These are phyloP conservation scores for Solanum bukasovii DNA, from an alignment of 257 asterid genomes.

Conservation along the genomic window DNA sequence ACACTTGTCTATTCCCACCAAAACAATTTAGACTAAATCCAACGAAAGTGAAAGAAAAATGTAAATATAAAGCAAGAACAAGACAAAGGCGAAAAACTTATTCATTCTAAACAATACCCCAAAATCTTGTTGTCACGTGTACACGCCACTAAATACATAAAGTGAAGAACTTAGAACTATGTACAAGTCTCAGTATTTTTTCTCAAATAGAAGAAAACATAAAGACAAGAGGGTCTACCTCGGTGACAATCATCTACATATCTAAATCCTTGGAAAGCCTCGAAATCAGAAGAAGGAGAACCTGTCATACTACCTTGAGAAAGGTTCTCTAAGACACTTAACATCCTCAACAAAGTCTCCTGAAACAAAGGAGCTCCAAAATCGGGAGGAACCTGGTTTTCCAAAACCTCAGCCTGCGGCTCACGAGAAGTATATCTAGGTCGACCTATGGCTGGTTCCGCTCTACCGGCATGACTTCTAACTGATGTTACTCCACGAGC, in stretches of 20 bases:
- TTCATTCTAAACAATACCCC: background rate
- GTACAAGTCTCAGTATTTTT: background rate
- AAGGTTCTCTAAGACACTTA: background rate
- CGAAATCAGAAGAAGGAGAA: background rate
- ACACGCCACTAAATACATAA: background rate
- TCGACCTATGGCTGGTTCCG: too few species aligned
- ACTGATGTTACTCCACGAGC: too few species aligned
- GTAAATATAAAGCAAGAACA: background rate
- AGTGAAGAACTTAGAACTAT: too few species aligned
- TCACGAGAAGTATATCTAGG: too few species aligned
- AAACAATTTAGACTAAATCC: background rate
- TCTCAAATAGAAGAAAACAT: background rate
- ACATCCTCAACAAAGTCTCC: background rate
- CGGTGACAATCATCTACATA: background rate
- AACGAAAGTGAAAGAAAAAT: too few species aligned
- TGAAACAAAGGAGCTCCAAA: too few species aligned
- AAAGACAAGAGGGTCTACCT: background rate
- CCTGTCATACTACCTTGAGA: background rate
- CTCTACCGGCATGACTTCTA: too few species aligned
- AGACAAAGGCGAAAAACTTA: background rate
- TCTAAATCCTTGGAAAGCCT: background rate
- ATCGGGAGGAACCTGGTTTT: too few species aligned
- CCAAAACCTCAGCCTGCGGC: too few species aligned
- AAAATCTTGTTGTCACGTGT: background rate
- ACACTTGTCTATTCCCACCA: background rate